These are phyloP conservation scores for Colletotrichum tanaceti DNA, from an alignment of 2,329 filamentous ascomycete species.

Conservation along the genomic window DNA sequence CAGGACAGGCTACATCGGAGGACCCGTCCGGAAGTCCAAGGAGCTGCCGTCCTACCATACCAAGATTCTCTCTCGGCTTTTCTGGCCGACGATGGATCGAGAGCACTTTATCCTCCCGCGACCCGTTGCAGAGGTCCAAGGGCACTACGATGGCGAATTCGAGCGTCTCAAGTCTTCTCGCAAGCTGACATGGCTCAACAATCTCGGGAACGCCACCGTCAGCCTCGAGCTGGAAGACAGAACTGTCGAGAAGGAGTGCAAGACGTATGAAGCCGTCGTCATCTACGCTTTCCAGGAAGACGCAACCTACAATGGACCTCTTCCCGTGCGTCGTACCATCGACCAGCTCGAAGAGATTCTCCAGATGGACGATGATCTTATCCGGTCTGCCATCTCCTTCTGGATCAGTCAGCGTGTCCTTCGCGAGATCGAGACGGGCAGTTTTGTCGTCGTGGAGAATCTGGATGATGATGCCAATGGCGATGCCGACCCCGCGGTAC, in stretches of 20 bases:
- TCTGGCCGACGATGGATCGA: constrained; percentile 86
- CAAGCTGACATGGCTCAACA: constrained; percentile 89
- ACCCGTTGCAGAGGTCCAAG: constrained; percentile 70
- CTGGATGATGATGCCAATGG: constrained; percentile 56
- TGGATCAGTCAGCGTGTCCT: constrained; percentile 79
- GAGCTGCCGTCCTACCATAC: constrained; percentile 69
- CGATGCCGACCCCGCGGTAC: constrained; percentile 49
- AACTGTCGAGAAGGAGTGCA: constrained; percentile 76
- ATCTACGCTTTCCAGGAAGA: constrained; percentile 81
- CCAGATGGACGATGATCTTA: constrained; percentile 79
- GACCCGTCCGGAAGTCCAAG: constrained; percentile 41
- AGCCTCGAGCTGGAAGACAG: constrained; percentile 87
- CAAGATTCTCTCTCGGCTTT: constrained; percentile 90
- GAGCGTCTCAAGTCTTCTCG: constrained; percentile 83
- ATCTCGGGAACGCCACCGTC: constrained; percentile 82
- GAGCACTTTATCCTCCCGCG: constrained; percentile 74
- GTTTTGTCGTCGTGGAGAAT: constrained; percentile 76
- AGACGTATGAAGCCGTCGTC: constrained; percentile 87
- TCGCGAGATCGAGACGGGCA: constrained; percentile 63
- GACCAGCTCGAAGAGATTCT: constrained; percentile 68
- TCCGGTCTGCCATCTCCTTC: constrained; percentile 74
- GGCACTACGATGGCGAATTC: constrained; percentile 79
- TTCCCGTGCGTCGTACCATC: constrained; percentile 56
- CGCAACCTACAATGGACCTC: constrained; percentile 50
- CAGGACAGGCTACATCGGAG: constrained; percentile 38